A percentile compares a stretch with the other conserved stretches of the same genome.
Conservation (phyloP, 352 stramenopile genomes). For the Phytophthora hybrid region DNA sequence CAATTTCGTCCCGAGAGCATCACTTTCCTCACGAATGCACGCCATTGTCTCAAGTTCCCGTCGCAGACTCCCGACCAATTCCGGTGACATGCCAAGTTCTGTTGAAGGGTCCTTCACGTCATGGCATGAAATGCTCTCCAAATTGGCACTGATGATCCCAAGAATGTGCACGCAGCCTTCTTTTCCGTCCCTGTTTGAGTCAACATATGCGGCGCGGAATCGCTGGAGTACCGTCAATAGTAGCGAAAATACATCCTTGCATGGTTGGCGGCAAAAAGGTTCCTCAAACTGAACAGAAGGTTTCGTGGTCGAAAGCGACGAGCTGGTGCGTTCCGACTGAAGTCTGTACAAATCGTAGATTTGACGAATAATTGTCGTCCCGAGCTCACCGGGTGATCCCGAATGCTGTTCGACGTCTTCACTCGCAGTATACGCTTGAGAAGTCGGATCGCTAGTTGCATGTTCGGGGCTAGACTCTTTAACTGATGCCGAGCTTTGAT, state of each 20-base stretch:
- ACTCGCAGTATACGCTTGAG: background rate
- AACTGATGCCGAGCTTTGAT: constrained; percentile 13
- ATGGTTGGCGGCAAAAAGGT: constrained; percentile 79
- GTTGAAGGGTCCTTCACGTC: constrained; percentile 49
- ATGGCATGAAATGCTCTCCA: constrained; percentile 67
- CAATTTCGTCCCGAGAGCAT: background rate
- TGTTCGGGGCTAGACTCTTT: background rate
- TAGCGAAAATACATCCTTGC: constrained; percentile 56
- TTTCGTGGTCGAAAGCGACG: constrained; percentile 12
- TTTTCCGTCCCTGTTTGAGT: background rate
- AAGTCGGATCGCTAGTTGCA: background rate
- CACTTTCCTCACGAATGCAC: constrained; percentile 33
- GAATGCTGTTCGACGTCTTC: constrained; percentile 7
- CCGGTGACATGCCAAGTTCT: constrained; percentile 51
- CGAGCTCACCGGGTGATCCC: constrained; percentile 29
- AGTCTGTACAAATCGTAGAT: constrained; percentile 45
- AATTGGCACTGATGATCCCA: constrained; percentile 70
- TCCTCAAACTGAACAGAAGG: constrained; percentile 67
- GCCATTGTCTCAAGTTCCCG: constrained; percentile 61
- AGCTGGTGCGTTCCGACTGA: constrained; percentile 12
- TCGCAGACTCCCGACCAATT: constrained; percentile 49
- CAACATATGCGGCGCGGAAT: constrained; percentile 34
- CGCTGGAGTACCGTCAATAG: constrained; percentile 60
- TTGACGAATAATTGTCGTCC: constrained; percentile 38
- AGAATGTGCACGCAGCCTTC: constrained; percentile 53